Evolutionary conservation across 1,139 yeast species (phyloP).

Genomic region (Kurtzmaniella quercitrusa): DNA sequence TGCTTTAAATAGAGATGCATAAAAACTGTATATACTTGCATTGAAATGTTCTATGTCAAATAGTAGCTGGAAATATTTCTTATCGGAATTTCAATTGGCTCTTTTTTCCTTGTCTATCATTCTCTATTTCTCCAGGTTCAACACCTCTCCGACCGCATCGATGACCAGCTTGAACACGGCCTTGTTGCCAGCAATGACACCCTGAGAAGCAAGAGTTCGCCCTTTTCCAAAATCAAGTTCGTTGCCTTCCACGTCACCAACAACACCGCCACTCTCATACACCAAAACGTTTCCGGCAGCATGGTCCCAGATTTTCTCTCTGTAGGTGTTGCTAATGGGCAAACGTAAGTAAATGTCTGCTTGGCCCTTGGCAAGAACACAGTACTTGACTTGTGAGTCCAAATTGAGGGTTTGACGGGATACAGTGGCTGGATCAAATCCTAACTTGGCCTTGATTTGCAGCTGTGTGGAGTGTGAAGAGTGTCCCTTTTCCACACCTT

Average conservation of each 20-base stretch:
- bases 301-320: conserved; percentile 98
- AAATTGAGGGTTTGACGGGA: conserved; percentile 55
- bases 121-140: conserved; percentile 7
- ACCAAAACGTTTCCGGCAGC: conserved; percentile 91
- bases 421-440: conserved; percentile 41
- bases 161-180: conserved; percentile 61
- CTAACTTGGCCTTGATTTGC: conserved; percentile 59
- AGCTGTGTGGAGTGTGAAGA: conserved; percentile 90
- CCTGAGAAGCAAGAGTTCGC: conserved; percentile 74
- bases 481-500: conserved; percentile 96
- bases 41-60: background rate
- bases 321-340: conserved; percentile 70
- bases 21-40: background rate
- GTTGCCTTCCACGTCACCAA: conserved; percentile 75
- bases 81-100: too few species aligned
- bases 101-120: background rate
- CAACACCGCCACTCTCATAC: conserved; percentile 87
- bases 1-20: conserved; percentile 1
- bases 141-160: conserved; percentile 43
- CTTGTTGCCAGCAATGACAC: conserved; percentile 84
- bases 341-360: conserved; percentile 90
- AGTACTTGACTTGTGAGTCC: conserved; percentile 95
- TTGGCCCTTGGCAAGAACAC: conserved; percentile 83
- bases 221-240: conserved; percentile 85
- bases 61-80: too few species aligned